phyloP scores from a whole-genome alignment of 192 early-diverging fungal genomes.

The Haplosporangium gracile region DNA sequence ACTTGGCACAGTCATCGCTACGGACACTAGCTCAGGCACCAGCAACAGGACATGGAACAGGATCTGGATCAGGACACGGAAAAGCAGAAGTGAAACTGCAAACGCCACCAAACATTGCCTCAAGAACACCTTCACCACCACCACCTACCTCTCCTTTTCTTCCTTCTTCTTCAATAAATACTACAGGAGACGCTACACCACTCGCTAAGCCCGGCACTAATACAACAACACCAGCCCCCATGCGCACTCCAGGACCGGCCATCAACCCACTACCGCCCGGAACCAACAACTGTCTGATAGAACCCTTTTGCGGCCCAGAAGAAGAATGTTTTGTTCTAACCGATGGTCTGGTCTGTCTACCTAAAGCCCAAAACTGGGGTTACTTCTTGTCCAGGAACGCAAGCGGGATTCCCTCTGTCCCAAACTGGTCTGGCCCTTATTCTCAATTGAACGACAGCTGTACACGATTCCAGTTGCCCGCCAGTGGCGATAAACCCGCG shows the following conservation, averaged over 20 bases:
- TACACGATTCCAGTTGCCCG: conserved; percentile 33
- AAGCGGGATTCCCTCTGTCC: conserved; percentile 36
- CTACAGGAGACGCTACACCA: neutral
- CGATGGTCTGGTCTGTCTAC: conserved; percentile 43
- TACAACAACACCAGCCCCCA: neutral
- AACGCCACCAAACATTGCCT: neutral
- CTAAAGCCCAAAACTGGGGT: conserved; percentile 34
- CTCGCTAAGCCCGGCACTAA: neutral
- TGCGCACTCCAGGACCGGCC: conserved; percentile 21
- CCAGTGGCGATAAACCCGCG: conserved; percentile 22
- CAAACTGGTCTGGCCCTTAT: conserved; percentile 32
- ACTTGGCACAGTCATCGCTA: neutral
- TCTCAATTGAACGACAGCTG: conserved; percentile 32
- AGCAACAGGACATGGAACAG: neutral
- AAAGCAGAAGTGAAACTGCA: neutral
- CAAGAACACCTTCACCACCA: neutral
- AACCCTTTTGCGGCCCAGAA: conserved; percentile 12
- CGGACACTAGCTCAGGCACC: neutral
- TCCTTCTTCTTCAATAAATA: neutral
- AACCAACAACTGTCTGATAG: conserved; percentile 21
- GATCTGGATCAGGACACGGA: neutral
- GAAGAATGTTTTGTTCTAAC: conserved; percentile 47
- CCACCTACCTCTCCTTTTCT: no score
- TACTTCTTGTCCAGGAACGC: conserved; percentile 42
- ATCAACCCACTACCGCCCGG: conserved; percentile 30